These are phyloP conservation scores for Cercis canadensis DNA, from an alignment of 306 rosid species.

Conservation along the genomic window DNA sequence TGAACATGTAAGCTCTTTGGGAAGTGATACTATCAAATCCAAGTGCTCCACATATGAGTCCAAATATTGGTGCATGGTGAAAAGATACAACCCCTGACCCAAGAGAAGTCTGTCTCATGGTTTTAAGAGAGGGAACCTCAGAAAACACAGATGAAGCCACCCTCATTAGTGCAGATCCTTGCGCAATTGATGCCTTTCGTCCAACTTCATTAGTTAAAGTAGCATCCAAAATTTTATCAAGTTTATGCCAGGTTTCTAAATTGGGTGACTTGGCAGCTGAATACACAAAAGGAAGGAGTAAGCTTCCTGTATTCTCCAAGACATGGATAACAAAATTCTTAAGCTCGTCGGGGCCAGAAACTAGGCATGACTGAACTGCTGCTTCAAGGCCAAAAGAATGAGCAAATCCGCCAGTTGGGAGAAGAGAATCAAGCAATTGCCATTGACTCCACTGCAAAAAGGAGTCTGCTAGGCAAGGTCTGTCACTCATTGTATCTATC, in stretches of 20 bases:
- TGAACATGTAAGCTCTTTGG: conserved; percentile 87
- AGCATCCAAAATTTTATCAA: conserved; percentile 72
- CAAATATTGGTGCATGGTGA: conserved; percentile 87
- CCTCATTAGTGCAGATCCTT: conserved; percentile 88
- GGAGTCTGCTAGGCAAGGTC: conserved; percentile 38
- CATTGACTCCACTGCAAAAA: conserved; percentile 72
- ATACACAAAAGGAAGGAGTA: conserved; percentile 81
- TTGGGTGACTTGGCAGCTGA: conserved; percentile 63
- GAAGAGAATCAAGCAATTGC: conserved; percentile 83
- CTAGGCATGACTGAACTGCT: conserved; percentile 70
- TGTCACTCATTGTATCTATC: conserved; percentile 27
- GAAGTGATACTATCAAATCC: conserved; percentile 62
- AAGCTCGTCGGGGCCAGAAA: conserved; percentile 65
- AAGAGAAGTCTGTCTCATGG: conserved; percentile 59
- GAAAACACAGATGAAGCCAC: conserved; percentile 74
- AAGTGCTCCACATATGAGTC: conserved; percentile 67
- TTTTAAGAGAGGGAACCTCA: conserved; percentile 69
- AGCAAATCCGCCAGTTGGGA: conserved; percentile 93
- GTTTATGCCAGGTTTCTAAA: conserved; percentile 63
- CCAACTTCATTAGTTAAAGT: conserved; percentile 74
- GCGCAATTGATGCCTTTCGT: conserved; percentile 79
- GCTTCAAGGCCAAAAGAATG: conserved; percentile 91
- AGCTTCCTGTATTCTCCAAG: conserved; percentile 82
- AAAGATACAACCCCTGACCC: conserved; percentile 55
- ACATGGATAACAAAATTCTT: conserved; percentile 65